Conservation (phyloP, 208 protist species). For the Trypanosoma caninum region DNA sequence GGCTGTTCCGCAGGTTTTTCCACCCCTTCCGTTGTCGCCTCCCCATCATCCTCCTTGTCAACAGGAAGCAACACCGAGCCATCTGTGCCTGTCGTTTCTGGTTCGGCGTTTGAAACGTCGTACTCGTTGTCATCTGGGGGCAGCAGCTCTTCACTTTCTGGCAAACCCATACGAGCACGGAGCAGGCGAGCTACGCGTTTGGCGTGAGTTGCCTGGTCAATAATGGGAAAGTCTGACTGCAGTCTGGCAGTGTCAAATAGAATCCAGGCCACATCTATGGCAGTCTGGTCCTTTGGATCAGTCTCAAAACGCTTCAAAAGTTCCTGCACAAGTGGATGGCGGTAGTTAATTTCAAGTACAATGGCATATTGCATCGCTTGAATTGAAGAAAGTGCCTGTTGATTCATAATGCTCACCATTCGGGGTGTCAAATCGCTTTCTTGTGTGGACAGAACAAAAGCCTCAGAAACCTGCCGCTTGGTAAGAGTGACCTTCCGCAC, state of each 20-base stretch:
- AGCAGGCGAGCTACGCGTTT: constrained; percentile 89
- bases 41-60: constrained; percentile 27
- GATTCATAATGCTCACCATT: constrained; percentile 96
- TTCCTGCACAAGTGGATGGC: constrained; percentile 95
- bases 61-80: constrained; percentile 27
- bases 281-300: constrained; percentile 77
- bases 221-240: constrained; percentile 91
- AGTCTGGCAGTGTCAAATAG: constrained; percentile 96
- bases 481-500: constrained; percentile 92
- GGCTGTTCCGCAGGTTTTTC: constrained; percentile 8
- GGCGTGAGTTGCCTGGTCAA: constrained; percentile 72
- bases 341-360: constrained; percentile 98
- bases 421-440: constrained; percentile 95
- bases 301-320: constrained; percentile 86
- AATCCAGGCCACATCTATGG: constrained; percentile 90
- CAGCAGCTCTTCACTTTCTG: constrained; percentile 58
- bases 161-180: constrained; percentile 75
- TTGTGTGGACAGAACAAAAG: constrained; percentile 92
- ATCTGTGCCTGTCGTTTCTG: constrained; percentile 16
- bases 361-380: constrained; percentile 64
- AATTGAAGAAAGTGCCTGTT: constrained; percentile 85
- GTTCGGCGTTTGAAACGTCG: constrained; percentile 39
- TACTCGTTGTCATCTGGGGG: constrained; percentile 78
- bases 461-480: constrained; percentile 91
- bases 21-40: background rate